Evolutionary conservation across 108 stramenopile genomes (phyloP).

Genomic region (Cyclotella kingstonii): DNA sequence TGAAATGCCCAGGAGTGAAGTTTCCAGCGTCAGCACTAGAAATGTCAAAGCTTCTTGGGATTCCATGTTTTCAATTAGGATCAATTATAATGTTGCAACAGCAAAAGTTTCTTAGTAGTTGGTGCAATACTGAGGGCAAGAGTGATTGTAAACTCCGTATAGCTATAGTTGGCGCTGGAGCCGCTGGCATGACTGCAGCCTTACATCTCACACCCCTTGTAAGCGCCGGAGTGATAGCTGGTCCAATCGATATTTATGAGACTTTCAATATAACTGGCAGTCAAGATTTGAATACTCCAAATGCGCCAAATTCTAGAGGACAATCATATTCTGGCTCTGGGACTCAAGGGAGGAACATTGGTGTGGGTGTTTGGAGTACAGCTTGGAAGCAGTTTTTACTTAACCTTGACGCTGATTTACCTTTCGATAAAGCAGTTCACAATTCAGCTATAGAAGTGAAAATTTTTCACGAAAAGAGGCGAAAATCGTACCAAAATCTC

Average conservation of each 20-base stretch:
- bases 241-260: constrained; percentile 82
- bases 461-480: constrained; percentile 14
- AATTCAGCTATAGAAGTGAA: background rate
- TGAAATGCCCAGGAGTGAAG: too few species aligned
- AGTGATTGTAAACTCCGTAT: constrained; percentile 43
- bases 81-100: too few species aligned
- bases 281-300: background rate
- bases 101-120: too few species aligned
- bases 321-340: constrained; percentile 40
- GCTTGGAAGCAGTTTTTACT: constrained; percentile 63
- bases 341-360: constrained; percentile 58
- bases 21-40: too few species aligned
- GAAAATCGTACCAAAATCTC: constrained; percentile 56
- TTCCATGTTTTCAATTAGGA: too few species aligned
- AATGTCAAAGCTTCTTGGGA: too few species aligned
- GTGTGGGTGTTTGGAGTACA: constrained; percentile 86
- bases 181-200: constrained; percentile 71
- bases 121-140: background rate
- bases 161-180: constrained; percentile 82
- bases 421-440: background rate
- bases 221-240: constrained; percentile 50
- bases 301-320: constrained; percentile 18
- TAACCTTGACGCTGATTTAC: constrained; percentile 22
- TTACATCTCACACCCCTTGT: constrained; percentile 82
- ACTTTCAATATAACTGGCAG: background rate